Evolutionary conservation across 345 rosid species (phyloP).

Genomic region (Kernera saxatilis): DNA sequence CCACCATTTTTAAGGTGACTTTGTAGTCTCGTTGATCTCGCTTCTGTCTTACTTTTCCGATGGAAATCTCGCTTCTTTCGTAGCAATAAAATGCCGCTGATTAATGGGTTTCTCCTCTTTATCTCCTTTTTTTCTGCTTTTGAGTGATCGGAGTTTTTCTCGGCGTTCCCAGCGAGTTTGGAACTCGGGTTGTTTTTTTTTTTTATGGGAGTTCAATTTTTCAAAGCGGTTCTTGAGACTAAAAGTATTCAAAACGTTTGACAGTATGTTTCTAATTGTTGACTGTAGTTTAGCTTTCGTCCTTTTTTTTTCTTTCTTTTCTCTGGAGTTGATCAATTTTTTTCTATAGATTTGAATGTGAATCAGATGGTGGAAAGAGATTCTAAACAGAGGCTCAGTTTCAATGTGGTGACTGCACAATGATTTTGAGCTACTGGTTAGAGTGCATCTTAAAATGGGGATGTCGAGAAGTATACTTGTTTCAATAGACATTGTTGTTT

Average conservation of each 20-base stretch:
- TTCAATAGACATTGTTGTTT: constrained; percentile 5
- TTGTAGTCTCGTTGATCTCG: constrained; percentile 18
- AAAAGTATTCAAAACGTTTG: background rate
- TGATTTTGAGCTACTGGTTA: constrained; percentile 10
- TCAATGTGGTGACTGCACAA: constrained; percentile 18
- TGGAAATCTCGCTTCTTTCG: background rate
- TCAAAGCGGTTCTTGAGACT: background rate
- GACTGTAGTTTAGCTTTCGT: background rate
- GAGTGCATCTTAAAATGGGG: background rate
- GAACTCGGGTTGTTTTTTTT: background rate
- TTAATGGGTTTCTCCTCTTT: constrained; percentile 4
- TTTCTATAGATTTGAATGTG: constrained; percentile 1
- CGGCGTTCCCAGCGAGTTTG: background rate
- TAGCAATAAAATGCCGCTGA: background rate
- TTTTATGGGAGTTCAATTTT: background rate
- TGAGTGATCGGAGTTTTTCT: background rate
- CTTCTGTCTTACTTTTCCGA: constrained; percentile 12
- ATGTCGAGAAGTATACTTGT: background rate
- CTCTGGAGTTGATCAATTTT: background rate
- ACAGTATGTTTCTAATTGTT: background rate
- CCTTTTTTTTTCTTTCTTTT: background rate
- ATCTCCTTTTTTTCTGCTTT: background rate
- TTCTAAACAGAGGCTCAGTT: constrained; percentile 4
- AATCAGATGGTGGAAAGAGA: constrained; percentile 7
- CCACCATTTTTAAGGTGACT: constrained; percentile 30